Base-by-base conservation (phyloP, 331 rosid genomes). In the Ulmus americana region DNA sequence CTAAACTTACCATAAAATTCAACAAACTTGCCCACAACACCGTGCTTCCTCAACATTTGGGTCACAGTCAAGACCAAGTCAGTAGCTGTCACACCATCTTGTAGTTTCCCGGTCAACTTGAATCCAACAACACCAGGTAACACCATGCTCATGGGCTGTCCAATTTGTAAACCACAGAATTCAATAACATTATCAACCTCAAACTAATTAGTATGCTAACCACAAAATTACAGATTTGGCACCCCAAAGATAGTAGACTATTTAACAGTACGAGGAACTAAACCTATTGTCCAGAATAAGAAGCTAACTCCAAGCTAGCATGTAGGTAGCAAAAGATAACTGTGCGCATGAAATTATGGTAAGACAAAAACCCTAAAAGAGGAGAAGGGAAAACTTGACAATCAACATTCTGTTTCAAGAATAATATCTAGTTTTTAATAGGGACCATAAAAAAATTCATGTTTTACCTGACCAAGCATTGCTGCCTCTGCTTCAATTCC, bases 131-230 rank as follows among this genome's bases (percentile, higher is more conserved):
- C 97, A 64, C 95, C 95, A 64, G 95, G 97, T 66, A 90, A 77
- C 73, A 90, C 95, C 95, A 90, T 85, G 83, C 91, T 90, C 95
- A 90, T 74, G 10, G 95, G 95, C 95, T 87, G 84, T 68, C 70
- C 14, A 20, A 22, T 54, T 20, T 8, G 13, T 16, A 54, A 74
- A 51, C 40, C 64, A 74, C 53, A 64, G 57, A 15, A 77, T 66
- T 14, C 2, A 2, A 28, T 28, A 3, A 28, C 35, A 28, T 28
- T 28, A 28, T 28, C 35, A 28, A 28, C 35, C 35, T 28, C 35
- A 28, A 3, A 28, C 35, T 28, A 28, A 28, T 28, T 28, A 2
- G 35, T 28, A 28, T 28, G 35, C 35, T 28, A 28, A 28, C 35
- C 35, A 28, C 35, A 28, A 28, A 2, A 28, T 28, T 28, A 28